These are phyloP conservation scores for Gautieria morchelliformis DNA, from an alignment of 768 basidiomycete genomes.

Conservation along the genomic window DNA sequence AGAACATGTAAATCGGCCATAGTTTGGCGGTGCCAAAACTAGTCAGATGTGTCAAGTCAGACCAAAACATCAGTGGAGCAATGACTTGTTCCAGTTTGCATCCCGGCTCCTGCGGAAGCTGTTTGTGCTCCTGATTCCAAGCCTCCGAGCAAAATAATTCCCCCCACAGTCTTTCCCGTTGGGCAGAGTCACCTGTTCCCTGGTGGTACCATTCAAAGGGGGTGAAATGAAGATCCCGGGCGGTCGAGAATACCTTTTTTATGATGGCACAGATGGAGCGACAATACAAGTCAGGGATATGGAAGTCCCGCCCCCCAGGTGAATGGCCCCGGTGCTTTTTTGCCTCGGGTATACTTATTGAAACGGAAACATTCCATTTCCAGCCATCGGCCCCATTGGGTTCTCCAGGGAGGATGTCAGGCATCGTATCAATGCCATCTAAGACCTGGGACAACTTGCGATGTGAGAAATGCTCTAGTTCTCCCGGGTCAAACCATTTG, in stretches of 20 bases:
- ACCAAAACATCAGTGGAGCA: constrained; percentile 21
- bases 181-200: not conserved
- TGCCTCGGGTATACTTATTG: constrained; percentile 22
- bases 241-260: constrained; percentile 14
- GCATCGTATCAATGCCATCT: not conserved
- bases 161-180: constrained; percentile 11
- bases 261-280: constrained; percentile 18
- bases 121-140: constrained; percentile 19
- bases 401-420: too few species aligned
- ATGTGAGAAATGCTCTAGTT: not conserved
- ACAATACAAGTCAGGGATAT: constrained; percentile 21
- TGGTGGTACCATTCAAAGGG: constrained; percentile 21
- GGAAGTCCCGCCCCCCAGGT: constrained; percentile 7
- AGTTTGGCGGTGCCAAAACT: constrained; percentile 26
- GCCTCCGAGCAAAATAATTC: constrained; percentile 17
- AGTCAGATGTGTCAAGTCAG: constrained; percentile 28
- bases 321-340: not conserved
- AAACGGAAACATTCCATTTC: constrained; percentile 3
- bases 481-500: not conserved
- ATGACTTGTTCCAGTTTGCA: constrained; percentile 16
- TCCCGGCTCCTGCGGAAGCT: constrained; percentile 16
- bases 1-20: constrained; percentile 27
- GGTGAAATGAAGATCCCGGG: constrained; percentile 17
- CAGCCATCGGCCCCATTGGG: not conserved
- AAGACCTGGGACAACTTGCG: not conserved